Evolutionary conservation across 768 basidiomycete species (phyloP).

Genomic region (Tricholoma matsutake): DNA sequence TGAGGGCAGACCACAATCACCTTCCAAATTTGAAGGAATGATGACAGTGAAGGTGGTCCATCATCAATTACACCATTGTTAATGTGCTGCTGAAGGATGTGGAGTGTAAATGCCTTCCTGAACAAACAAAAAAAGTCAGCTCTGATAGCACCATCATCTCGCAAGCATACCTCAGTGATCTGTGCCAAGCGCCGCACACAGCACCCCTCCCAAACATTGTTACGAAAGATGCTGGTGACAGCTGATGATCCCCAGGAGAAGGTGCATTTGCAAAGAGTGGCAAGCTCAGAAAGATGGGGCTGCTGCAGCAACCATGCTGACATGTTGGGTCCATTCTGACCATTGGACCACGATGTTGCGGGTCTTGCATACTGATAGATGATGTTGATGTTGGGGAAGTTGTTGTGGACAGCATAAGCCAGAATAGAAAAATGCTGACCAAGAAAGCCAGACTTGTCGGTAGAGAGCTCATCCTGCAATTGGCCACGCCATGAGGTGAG

Average conservation of each 20-base stretch:
- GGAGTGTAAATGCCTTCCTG: too few species aligned
- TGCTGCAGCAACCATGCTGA: not conserved
- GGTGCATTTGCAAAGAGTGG: not conserved
- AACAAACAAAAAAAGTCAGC: too few species aligned
- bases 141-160: too few species aligned
- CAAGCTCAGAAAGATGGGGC: not conserved
- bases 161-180: too few species aligned
- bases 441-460: constrained; percentile 9
- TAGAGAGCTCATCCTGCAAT: constrained; percentile 4
- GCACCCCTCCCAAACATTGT: too few species aligned
- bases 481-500: constrained; percentile 8
- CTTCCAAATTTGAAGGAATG: too few species aligned
- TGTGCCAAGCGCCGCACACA: too few species aligned
- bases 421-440: not conserved
- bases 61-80: too few species aligned
- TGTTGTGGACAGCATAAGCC: not conserved
- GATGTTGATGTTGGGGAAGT: constrained; percentile 6
- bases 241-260: not conserved
- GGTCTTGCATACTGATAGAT: too few species aligned
- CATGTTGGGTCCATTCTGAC: not conserved
- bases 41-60: too few species aligned
- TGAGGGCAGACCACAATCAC: too few species aligned
- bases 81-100: too few species aligned
- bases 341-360: constrained; percentile 10
- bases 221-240: not conserved